Evolutionary conservation across 371 early-diverging fungal genomes (phyloP).

Genomic region (Lichtheimia ornata): DNA sequence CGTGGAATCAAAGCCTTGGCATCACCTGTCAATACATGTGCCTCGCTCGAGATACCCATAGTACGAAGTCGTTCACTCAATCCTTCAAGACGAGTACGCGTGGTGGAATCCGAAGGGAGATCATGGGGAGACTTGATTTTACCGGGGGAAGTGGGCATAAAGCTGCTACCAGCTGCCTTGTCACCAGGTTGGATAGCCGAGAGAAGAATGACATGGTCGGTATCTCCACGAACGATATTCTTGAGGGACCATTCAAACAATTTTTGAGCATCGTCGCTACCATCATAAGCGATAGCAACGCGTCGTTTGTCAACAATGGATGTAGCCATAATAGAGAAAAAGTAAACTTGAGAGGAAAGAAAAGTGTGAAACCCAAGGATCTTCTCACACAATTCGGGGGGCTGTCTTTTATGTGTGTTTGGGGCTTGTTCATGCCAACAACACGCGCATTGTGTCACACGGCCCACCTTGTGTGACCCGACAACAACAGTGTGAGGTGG

Average conservation of each 20-base stretch:
- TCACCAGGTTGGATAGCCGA: conserved; percentile 30
- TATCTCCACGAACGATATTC: conserved; percentile 43
- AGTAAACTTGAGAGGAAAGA: background rate
- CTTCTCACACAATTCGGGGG: too few relatives aligned
- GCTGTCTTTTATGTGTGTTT: too few relatives aligned
- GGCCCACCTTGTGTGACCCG: too few relatives aligned
- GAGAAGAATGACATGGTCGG: conserved; percentile 45
- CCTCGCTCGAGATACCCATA: conserved; percentile 39
- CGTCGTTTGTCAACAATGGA: conserved; percentile 52
- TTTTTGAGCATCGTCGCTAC: conserved; percentile 49
- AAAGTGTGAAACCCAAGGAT: too few relatives aligned
- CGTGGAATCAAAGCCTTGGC: conserved; percentile 40
- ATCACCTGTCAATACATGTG: conserved; percentile 52
- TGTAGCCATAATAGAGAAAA: conserved; percentile 24
- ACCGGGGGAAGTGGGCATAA: conserved; percentile 25
- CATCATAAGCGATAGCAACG: conserved; percentile 53
- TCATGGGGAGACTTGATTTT: background rate
- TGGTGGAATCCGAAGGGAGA: conserved; percentile 20
- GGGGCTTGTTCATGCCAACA: too few relatives aligned
- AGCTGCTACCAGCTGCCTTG: background rate
- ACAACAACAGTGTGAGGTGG: background rate
- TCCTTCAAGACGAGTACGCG: conserved; percentile 30
- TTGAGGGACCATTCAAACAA: conserved; percentile 50
- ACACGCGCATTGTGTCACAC: too few relatives aligned
- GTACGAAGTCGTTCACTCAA: conserved; percentile 34